These are phyloP conservation scores for Ophiostoma populinum DNA, from an alignment of 2,329 filamentous ascomycete species.

Conservation along the genomic window DNA sequence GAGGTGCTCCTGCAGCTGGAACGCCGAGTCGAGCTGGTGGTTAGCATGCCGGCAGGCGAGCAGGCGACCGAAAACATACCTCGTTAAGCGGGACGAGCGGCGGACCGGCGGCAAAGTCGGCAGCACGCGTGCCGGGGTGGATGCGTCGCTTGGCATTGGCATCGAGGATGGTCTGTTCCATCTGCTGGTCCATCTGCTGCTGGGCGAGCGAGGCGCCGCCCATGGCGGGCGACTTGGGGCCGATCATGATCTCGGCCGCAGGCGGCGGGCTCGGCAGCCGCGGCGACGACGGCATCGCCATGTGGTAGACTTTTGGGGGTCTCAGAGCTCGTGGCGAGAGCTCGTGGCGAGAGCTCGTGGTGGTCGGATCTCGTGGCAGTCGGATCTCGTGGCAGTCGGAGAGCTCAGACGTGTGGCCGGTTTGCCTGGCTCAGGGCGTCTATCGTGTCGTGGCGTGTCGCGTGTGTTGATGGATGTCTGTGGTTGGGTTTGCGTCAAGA, in stretches of 20 bases:
- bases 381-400: no score
- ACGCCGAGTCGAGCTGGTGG: conserved; percentile 77
- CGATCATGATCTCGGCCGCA: conserved; percentile 84
- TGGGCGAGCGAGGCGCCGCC: conserved; percentile 23
- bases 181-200: conserved; percentile 38
- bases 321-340: no score
- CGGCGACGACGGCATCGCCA: conserved; percentile 56
- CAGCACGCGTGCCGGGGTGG: conserved; percentile 78
- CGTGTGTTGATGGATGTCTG: no score
- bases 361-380: no score
- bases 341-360: no score
- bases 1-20: conserved; percentile 93
- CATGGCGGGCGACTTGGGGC: conserved; percentile 19
- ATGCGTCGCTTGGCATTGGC: conserved; percentile 68
- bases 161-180: conserved; percentile 47
- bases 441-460: no score
- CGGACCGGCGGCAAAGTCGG: conserved; percentile 82
- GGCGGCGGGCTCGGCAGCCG: conserved; percentile 90
- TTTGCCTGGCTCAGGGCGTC: no score
- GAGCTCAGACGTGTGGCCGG: no score
- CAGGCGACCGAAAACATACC: conserved; percentile 28
- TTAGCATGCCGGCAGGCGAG: no score
- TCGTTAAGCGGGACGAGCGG: conserved; percentile 73
- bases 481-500: no score
- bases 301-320: no score